A percentile compares a stretch with the other conserved stretches of the same genome.
Conservation (phyloP, 2,329 filamentous ascomycete genomes). For the Fusarium clavum region DNA sequence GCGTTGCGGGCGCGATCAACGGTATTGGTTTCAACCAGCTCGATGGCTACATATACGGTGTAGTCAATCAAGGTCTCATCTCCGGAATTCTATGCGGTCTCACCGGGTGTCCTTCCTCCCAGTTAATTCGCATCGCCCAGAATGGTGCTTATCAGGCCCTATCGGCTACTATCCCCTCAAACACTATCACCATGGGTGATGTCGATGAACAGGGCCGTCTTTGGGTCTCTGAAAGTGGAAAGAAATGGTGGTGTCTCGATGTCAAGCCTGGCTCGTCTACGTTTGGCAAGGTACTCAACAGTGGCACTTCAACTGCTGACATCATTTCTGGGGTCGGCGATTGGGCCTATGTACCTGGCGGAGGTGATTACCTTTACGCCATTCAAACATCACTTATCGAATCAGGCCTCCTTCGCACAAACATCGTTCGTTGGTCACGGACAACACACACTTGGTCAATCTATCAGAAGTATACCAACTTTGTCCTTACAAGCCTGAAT, state of each 20-base stretch:
- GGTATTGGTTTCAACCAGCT: constrained; percentile 7
- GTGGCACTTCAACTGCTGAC: constrained; percentile 1
- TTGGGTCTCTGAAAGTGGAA: constrained; percentile 7
- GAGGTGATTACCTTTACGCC: constrained; percentile 11
- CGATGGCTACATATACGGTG: constrained; percentile 14
- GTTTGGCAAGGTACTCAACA: not conserved
- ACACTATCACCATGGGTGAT: constrained; percentile 8
- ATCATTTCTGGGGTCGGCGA: constrained; percentile 1
- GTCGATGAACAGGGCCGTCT: constrained; percentile 2
- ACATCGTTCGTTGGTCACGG: constrained; percentile 22
- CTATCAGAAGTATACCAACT: constrained; percentile 1
- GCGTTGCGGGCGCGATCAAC: not conserved
- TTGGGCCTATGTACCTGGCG: constrained; percentile 9
- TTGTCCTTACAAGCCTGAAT: constrained; percentile 5
- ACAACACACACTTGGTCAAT: constrained; percentile 13
- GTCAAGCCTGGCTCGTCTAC: constrained; percentile 2
- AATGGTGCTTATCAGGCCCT: constrained; percentile 1
- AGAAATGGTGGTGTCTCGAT: constrained; percentile 11
- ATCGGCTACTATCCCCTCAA: not conserved
- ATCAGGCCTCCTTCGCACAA: constrained; percentile 9
- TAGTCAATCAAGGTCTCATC: not conserved
- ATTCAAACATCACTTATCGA: constrained; percentile 3
- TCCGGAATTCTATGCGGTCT: not conserved
- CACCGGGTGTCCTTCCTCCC: not conserved
- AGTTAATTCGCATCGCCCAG: not conserved